Evolutionary conservation across 331 rosid genomes (phyloP).

Genomic region (Saraca asoca): DNA sequence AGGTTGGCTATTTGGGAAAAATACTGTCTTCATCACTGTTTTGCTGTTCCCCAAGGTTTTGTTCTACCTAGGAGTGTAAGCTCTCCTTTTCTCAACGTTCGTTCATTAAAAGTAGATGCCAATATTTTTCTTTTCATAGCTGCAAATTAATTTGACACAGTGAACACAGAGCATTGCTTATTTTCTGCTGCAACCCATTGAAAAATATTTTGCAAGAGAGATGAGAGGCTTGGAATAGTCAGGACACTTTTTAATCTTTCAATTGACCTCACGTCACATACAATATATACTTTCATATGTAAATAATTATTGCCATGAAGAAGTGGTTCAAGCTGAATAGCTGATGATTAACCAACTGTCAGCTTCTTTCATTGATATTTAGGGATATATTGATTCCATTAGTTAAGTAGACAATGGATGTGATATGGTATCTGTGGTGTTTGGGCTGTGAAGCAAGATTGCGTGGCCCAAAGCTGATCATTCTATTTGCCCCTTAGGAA

Average conservation of each 20-base stretch:
- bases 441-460: background rate
- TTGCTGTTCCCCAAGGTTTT: conserved; percentile 71
- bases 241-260: too few species aligned
- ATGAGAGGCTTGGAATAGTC: too few species aligned
- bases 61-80: conserved; percentile 57
- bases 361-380: background rate
- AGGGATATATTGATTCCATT: background rate
- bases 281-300: background rate
- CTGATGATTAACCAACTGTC: background rate
- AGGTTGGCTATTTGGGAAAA: conserved; percentile 63
- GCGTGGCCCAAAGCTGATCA: background rate
- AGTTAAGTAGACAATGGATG: background rate
- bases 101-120: too few species aligned
- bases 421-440: background rate
- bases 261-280: too few species aligned
- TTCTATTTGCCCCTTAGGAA: too few species aligned
- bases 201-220: too few species aligned
- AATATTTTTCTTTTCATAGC: too few species aligned
- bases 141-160: too few species aligned
- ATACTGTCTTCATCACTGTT: conserved; percentile 66
- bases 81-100: background rate
- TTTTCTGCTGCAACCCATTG: too few species aligned
- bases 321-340: background rate
- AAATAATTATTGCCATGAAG: background rate
- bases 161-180: too few species aligned